phyloP scores from a whole-genome alignment of 2,329 filamentous ascomycete genomes.

The Calonectria fujianensis region DNA sequence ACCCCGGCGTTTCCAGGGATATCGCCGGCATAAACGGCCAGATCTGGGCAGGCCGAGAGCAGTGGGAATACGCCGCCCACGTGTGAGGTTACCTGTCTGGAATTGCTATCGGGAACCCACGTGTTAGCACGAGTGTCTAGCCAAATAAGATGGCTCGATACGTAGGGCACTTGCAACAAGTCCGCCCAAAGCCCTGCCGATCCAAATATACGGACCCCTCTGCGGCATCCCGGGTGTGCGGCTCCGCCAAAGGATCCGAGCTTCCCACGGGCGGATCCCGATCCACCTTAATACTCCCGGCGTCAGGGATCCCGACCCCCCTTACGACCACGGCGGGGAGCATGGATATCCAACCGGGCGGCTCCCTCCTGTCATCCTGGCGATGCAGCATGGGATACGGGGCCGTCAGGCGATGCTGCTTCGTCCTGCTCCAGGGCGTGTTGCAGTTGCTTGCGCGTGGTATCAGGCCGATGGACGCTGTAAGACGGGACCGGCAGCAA shows the following conservation, averaged over 20 bases:
- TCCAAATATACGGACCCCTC: constrained; percentile 33
- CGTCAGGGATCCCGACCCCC: constrained; percentile 27
- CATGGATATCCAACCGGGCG: constrained; percentile 11
- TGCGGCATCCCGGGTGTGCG: constrained; percentile 22
- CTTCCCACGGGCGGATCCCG: constrained; percentile 23
- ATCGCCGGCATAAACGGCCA: not conserved
- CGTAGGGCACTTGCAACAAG: too few relatives aligned
- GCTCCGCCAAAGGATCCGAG: constrained; percentile 8
- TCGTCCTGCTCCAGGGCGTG: not conserved
- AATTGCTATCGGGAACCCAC: constrained; percentile 17
- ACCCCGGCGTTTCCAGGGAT: constrained; percentile 20
- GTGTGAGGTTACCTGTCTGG: not conserved
- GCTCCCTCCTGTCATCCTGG: constrained; percentile 5
- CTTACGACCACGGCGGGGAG: constrained; percentile 7
- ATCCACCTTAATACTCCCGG: constrained; percentile 19
- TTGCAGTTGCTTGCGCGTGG: not conserved
- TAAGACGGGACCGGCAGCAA: constrained; percentile 23
- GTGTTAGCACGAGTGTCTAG: constrained; percentile 6
- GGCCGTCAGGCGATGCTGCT: constrained; percentile 26
- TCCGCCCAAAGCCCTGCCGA: constrained; percentile 2
- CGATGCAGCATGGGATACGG: constrained; percentile 26
- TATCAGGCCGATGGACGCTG: not conserved
- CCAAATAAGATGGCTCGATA: not conserved
- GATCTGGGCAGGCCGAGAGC: constrained; percentile 3
- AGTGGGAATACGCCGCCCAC: not conserved